These are phyloP conservation scores for Myochromella boudieri DNA, from an alignment of 768 basidiomycete species.

Conservation along the genomic window DNA sequence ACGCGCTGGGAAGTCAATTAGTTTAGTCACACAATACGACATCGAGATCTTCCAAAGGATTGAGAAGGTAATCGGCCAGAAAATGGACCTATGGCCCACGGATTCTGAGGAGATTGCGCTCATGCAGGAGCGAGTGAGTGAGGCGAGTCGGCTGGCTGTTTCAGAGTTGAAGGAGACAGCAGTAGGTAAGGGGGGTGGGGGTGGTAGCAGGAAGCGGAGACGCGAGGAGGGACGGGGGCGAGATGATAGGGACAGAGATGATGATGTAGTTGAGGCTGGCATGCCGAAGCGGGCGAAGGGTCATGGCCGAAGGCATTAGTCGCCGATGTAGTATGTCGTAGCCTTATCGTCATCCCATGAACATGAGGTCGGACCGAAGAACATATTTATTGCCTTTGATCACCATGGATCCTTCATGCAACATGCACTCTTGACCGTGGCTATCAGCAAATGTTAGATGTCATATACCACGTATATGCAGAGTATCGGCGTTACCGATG, in stretches of 20 bases:
- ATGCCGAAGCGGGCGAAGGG: slow-evolving; percentile 68
- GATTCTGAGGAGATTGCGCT: slow-evolving; percentile 89
- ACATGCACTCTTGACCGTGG: slow-evolving; percentile 70
- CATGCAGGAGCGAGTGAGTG: slow-evolving; percentile 84
- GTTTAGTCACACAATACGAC: slow-evolving; percentile 98
- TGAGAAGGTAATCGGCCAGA: slow-evolving; percentile 88
- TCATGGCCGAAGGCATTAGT: slow-evolving; percentile 44
- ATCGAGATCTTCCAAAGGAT: slow-evolving; percentile 95
- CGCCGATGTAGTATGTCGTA: not conserved
- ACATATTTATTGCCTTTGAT: slow-evolving; percentile 67
- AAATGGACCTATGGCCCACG: slow-evolving; percentile 85
- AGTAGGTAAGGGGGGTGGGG: slow-evolving; percentile 37
- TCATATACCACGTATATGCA: not conserved
- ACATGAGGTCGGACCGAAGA: slow-evolving; percentile 73
- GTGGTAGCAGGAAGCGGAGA: slow-evolving; percentile 37
- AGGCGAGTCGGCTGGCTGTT: slow-evolving; percentile 77
- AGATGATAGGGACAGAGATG: slow-evolving; percentile 88
- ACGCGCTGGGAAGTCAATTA: slow-evolving; percentile 94
- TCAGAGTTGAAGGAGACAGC: slow-evolving; percentile 81
- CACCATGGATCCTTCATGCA: slow-evolving; percentile 72
- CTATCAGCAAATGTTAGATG: slow-evolving; percentile 29
- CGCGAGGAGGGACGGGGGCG: slow-evolving; percentile 46
- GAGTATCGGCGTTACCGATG: slow-evolving; percentile 47
- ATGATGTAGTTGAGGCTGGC: slow-evolving; percentile 90
- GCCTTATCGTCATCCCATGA: slow-evolving; percentile 25